Evolutionary conservation across 2,329 filamentous ascomycete genomes (phyloP), one percentile per base, ranked within the genome.

Genomic region (Trichoderma sp.): DNA sequence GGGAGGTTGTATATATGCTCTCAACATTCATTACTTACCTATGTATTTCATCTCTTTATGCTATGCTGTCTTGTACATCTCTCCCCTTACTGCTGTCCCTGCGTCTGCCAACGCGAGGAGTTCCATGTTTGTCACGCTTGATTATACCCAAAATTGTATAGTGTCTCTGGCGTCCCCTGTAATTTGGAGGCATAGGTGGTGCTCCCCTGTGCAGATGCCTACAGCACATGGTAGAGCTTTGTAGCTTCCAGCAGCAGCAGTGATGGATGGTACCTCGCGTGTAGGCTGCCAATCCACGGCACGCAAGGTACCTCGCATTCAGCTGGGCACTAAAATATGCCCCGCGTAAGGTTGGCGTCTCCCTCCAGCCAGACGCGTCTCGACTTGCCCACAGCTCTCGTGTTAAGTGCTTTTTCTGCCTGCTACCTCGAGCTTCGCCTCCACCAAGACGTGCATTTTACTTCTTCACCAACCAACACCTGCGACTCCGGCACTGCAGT

Each of bases 311-410:
- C 50, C 53, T n/a, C 4, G 60, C 60, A 63, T 38, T 35, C 21
- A 59, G 67, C 33, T 41, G 53, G 68, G 68, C 27, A 53, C 24
- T 12, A 72, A 63, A 63, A 53, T n/a, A 29, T 73, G 69, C 78
- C 80, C 79, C 81, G 81, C 81, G 81, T 80, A 76, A 71, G 74
- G 75, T 81, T 82, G 81, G 81, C 81, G 81, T 81, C 80, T 76
- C 33, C 64, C 21, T 14, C 53, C 33, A 71, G 31, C 53, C 45
- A 71, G 74, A 76, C 75, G 75, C 75, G 75, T 76, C 75, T 76
- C 71, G 41, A 63, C 29, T 59, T 27, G 60, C 75, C 71, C 71
- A 64, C 64, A 71, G 59, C 35, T 65, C 35, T 45, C 75, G 75
- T 76, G 75, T 76, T 67, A 76, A 76, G 75, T 76, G 75, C 75